A percentile compares a stretch with the other conserved stretches of the same genome.
Conservation (phyloP, 2,329 filamentous ascomycete species). For the Pyrenochaeta sp. region DNA sequence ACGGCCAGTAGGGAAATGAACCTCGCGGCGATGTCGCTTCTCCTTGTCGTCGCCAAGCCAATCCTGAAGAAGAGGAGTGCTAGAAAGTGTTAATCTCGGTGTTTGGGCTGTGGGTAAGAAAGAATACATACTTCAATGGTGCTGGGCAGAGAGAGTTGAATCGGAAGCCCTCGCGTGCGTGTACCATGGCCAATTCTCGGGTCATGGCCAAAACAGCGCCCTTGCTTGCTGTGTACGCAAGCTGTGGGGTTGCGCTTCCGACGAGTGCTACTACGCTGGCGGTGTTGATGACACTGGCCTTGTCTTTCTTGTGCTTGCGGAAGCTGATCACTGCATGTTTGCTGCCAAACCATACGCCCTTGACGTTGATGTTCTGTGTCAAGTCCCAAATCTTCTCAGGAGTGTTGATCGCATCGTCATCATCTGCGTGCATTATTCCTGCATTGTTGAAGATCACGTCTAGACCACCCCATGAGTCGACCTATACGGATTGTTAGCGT, state of each 20-base stretch:
- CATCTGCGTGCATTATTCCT: conserved; percentile 89
- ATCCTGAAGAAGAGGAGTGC: conserved; percentile 87
- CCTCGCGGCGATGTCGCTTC: conserved; percentile 82
- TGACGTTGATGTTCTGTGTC: conserved; percentile 94
- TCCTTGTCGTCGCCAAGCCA: conserved; percentile 87
- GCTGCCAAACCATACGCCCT: conserved; percentile 96
- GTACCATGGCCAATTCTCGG: conserved; percentile 87
- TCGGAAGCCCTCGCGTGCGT: conserved; percentile 85
- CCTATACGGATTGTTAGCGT: too few relatives aligned
- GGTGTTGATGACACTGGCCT: conserved; percentile 88
- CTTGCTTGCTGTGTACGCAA: conserved; percentile 94
- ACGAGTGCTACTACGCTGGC: conserved; percentile 88
- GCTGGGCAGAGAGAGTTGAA: conserved; percentile 93
- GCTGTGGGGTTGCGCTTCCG: conserved; percentile 84
- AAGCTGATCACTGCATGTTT: conserved; percentile 89
- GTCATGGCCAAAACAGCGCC: conserved; percentile 91
- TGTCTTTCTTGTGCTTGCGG: conserved; percentile 79
- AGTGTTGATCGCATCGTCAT: conserved; percentile 74
- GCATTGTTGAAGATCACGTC: conserved; percentile 98
- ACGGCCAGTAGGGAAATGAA: conserved; percentile 87
- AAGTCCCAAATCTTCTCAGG: conserved; percentile 93
- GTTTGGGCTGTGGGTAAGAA: too few relatives aligned
- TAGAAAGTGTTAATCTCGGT: too few relatives aligned
- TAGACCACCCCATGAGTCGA: conserved; percentile 85
- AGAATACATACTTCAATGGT: conserved; percentile 77